Percentiles rank a stretch among this genome's conserved stretches.
Evolutionary conservation across 2,329 filamentous ascomycete species (phyloP).

Genomic region (Chalaropsis ovoidea): DNA sequence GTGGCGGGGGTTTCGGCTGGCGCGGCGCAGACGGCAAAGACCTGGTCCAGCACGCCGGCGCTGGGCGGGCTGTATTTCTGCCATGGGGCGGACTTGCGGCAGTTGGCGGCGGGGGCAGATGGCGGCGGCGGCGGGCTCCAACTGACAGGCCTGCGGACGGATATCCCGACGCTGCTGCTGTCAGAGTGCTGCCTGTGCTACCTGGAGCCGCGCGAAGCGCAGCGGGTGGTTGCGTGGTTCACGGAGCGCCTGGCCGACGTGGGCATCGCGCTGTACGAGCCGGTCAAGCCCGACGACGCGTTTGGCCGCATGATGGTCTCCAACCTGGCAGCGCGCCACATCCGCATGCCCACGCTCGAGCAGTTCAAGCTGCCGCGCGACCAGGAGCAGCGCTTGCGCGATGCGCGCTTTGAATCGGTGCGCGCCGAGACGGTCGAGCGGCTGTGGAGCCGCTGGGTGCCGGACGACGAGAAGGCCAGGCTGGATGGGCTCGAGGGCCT

Average conservation of each 20-base stretch:
- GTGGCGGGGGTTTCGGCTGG: neutral
- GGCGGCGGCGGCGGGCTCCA: conserved; percentile 7
- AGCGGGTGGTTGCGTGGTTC: conserved; percentile 56
- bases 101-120: conserved; percentile 34
- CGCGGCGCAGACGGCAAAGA: conserved; percentile 25
- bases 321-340: conserved; percentile 72
- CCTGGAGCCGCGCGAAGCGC: conserved; percentile 55
- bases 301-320: conserved; percentile 89
- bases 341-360: conserved; percentile 72
- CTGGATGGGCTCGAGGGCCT: conserved; percentile 74
- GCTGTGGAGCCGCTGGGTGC: conserved; percentile 72
- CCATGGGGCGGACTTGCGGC: conserved; percentile 62
- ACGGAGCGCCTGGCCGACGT: conserved; percentile 41
- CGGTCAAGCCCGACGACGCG: conserved; percentile 68
- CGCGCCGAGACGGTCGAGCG: conserved; percentile 39
- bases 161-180: conserved; percentile 70
- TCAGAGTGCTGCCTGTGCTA: conserved; percentile 97
- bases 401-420: conserved; percentile 51
- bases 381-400: conserved; percentile 56
- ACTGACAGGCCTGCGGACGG: conserved; percentile 39
- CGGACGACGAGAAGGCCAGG: conserved; percentile 60
- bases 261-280: conserved; percentile 73
- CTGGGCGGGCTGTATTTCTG: conserved; percentile 41
- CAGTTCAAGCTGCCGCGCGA: conserved; percentile 57
- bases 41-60: conserved; percentile 29